phyloP scores from a whole-genome alignment of 2,329 filamentous ascomycete genomes.

The Lachnellula cervina region DNA sequence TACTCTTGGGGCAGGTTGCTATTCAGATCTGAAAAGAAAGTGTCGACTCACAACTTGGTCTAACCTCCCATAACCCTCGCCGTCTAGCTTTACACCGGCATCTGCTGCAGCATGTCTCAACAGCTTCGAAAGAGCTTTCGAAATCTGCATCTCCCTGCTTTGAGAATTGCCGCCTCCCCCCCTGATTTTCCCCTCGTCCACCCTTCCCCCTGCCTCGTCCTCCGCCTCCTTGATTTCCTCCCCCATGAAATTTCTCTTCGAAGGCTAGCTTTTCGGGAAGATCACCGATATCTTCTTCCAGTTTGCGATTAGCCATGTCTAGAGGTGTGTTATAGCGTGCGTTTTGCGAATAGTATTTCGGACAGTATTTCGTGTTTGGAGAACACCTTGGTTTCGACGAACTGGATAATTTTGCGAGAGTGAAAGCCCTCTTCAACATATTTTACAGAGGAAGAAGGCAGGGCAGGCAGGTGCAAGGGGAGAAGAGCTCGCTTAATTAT shows the following conservation, averaged over 20 bases:
- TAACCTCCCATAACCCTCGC: constrained; percentile 54
- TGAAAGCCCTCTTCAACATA: background rate
- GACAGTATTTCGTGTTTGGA: too few relatives aligned
- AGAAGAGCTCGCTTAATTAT: background rate
- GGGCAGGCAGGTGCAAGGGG: background rate
- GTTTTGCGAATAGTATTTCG: too few relatives aligned
- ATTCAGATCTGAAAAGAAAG: constrained; percentile 7
- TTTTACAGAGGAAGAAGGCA: background rate
- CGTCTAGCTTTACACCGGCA: constrained; percentile 53
- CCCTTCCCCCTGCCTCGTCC: constrained; percentile 4
- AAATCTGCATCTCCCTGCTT: constrained; percentile 27
- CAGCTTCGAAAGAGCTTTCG: constrained; percentile 32
- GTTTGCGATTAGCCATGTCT: constrained; percentile 4
- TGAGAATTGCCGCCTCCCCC: constrained; percentile 15
- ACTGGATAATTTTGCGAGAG: background rate
- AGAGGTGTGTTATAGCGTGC: background rate
- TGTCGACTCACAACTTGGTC: constrained; percentile 51
- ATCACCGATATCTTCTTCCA: constrained; percentile 2
- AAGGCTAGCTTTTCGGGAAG: constrained; percentile 4
- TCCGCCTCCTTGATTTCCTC: constrained; percentile 2
- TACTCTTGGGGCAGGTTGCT: background rate
- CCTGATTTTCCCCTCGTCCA: constrained; percentile 10
- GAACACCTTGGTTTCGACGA: background rate
- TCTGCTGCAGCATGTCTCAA: constrained; percentile 37
- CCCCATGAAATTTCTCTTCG: constrained; percentile 1